Evolutionary conservation across 73 alveolate species (phyloP).

Genomic region (Tetrahymena thermophila): DNA sequence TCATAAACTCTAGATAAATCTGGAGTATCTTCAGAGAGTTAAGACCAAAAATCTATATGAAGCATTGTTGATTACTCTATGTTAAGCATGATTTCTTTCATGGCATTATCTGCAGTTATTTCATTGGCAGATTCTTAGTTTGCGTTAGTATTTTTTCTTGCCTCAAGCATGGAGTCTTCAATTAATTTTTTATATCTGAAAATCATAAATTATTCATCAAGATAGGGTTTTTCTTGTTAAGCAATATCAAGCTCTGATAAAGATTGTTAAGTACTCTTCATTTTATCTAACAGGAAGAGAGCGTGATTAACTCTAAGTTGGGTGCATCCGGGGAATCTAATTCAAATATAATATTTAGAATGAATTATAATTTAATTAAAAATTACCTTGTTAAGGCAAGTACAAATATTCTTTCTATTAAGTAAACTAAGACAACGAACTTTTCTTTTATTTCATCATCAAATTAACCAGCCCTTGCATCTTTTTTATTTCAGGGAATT

Average conservation of each 20-base stretch:
- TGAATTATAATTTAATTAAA: neutral
- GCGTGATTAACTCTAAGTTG: slow-evolving; percentile 30
- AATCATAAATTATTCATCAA: slow-evolving; percentile 29
- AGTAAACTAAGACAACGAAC: slow-evolving; percentile 27
- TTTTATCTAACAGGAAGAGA: slow-evolving; percentile 23
- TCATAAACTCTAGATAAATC: slow-evolving; percentile 32
- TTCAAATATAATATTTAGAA: neutral
- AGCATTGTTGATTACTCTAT: slow-evolving; percentile 18
- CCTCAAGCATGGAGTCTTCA: slow-evolving; percentile 35
- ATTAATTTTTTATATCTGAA: slow-evolving; percentile 31
- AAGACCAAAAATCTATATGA: slow-evolving; percentile 27
- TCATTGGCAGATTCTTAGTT: slow-evolving; percentile 12
- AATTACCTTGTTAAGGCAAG: slow-evolving; percentile 4
- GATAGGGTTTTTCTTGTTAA: slow-evolving; percentile 21
- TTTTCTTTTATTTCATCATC: slow-evolving; percentile 40
- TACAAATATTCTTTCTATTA: slow-evolving; percentile 32
- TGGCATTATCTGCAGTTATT: slow-evolving; percentile 25
- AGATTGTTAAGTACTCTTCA: slow-evolving; percentile 26
- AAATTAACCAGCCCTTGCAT: neutral
- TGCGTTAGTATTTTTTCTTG: slow-evolving; percentile 5
- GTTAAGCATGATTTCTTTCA: slow-evolving; percentile 14
- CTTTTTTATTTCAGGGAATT: neutral
- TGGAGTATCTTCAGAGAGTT: slow-evolving; percentile 32
- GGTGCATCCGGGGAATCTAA: slow-evolving; percentile 35
- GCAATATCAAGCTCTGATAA: slow-evolving; percentile 32